phyloP scores from a whole-genome alignment of 345 rosid genomes.

The Eucalyptus sp. region DNA sequence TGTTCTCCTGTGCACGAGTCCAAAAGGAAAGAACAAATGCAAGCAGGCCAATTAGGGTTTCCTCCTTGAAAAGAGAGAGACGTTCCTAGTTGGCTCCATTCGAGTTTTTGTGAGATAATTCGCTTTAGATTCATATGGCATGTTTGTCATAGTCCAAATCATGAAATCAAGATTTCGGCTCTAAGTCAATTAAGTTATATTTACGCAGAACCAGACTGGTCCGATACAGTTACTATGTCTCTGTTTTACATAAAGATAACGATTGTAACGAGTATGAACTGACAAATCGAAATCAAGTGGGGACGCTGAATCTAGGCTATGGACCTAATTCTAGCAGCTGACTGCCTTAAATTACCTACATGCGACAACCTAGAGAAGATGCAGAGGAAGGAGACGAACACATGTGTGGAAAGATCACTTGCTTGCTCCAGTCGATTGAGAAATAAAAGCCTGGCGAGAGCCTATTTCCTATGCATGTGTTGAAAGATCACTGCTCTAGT shows the following conservation, averaged over 20 bases:
- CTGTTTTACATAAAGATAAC: neutral
- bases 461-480: too few relatives aligned
- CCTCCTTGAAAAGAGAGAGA: neutral
- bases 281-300: neutral
- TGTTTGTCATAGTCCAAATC: neutral
- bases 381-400: neutral
- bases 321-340: neutral
- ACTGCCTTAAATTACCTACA: neutral
- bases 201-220: rapidly evolving
- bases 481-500: too few relatives aligned
- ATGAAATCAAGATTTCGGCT: neutral
- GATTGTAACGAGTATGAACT: neutral
- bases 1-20: too few relatives aligned
- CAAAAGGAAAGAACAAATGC: too few relatives aligned
- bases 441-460: too few relatives aligned
- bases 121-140: neutral
- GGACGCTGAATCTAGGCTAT: neutral
- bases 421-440: too few relatives aligned
- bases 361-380: neutral
- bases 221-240: rapidly evolving
- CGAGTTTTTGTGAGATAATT: neutral
- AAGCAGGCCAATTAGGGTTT: neutral
- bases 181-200: rapidly evolving
- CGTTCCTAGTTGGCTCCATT: neutral
- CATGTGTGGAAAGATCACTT: too few relatives aligned